phyloP scores from a whole-genome alignment of 1,139 yeast genomes.

The Diutina ranongensis region DNA sequence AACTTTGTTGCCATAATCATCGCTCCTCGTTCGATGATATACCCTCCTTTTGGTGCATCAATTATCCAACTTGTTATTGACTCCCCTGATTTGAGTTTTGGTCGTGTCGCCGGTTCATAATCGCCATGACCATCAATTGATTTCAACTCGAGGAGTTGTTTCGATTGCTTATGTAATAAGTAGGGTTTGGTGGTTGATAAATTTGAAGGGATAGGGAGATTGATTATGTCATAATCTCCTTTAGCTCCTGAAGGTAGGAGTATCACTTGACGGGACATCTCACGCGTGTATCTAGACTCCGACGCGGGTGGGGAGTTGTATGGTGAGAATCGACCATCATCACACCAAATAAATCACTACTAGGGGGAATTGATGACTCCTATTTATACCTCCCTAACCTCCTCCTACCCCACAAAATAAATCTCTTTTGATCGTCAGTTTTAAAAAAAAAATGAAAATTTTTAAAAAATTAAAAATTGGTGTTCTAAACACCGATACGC shows the following conservation, averaged over 20 bases:
- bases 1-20: slow-evolving; percentile 31
- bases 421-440: too few relatives aligned
- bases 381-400: too few relatives aligned
- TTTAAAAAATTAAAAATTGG: too few relatives aligned
- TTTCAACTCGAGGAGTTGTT: slow-evolving; percentile 20
- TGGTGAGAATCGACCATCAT: too few relatives aligned
- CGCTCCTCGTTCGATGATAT: slow-evolving; percentile 22
- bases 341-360: too few relatives aligned
- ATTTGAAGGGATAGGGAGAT: slow-evolving; percentile 17
- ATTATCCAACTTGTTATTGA: slow-evolving; percentile 28
- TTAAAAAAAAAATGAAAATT: too few relatives aligned
- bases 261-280: neutral
- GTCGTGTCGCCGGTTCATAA: slow-evolving; percentile 10
- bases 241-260: neutral
- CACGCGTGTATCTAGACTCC: neutral
- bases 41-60: slow-evolving; percentile 18
- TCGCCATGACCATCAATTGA: slow-evolving; percentile 19
- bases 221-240: slow-evolving; percentile 13
- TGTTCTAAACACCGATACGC: too few relatives aligned
- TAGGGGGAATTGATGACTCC: too few relatives aligned
- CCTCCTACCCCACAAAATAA: too few relatives aligned
- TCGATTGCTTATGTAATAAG: slow-evolving; percentile 12
- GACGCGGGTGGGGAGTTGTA: too few relatives aligned
- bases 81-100: slow-evolving; percentile 16
- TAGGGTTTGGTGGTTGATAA: slow-evolving; percentile 13